Base-by-base conservation (phyloP, 2,329 filamentous ascomycete genomes). In the Phoma sp. region DNA sequence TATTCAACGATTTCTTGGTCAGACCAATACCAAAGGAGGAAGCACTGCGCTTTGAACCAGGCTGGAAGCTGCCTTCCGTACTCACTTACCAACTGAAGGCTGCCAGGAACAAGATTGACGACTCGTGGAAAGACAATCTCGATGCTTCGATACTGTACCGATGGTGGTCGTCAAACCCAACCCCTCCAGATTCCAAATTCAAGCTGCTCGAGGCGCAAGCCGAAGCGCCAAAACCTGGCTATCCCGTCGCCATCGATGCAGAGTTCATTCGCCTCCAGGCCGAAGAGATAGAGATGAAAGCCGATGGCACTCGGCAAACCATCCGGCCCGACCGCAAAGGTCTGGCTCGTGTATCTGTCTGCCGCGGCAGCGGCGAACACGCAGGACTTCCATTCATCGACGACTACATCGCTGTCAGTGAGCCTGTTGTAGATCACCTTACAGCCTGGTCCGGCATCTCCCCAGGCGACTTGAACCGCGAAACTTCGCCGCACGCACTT, bases 1-100 rank as follows among this genome's bases (percentile, higher is more conserved):
- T 99, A 1, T 97, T 99, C 79, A 99, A 99, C 65, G 95, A 99
- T 76, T 99, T 99, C 68, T 78, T 96, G 29, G 96, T 99, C 18
- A 86, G 90, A 11, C 87, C 89, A 9, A 85, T 96, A 14, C 85
- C 88, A 26, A 84, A 85, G 23, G 88, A 92, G 57, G 93, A 99
- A 71, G 96, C 93, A 0, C 80, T 98, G 15, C 87, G 89, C 20
- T 99, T 98, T 74, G 93, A 93, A 57, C 86, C 92, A 3, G 84
- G 87, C 15, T 99, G 95, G 95, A 99, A 98, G 78, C 82, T 92
- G 42, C 95, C 95, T 0, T 92, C 91, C 11, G 89, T 98, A 5
- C 78, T 99, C 47, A 83, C 91, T 4, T 99, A 91, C 75, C 95
- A 99, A 72, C 78, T 89, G 23, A 96, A 93, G 74, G 81, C 86